Evolutionary conservation across 306 rosid genomes (phyloP).

Genomic region (Fagus crenata): DNA sequence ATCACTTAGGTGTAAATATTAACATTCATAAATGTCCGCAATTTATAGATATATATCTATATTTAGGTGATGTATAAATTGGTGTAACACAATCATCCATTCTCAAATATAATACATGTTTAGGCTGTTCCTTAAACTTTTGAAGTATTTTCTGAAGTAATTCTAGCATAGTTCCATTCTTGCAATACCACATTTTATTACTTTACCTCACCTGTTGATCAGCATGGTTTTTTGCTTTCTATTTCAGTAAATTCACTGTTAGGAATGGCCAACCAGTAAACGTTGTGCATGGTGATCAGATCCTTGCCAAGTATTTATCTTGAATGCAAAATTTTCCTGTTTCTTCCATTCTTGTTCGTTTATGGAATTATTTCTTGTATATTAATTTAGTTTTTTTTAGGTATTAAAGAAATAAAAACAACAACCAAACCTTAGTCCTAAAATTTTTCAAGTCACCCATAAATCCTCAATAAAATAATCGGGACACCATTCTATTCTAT

Average conservation of each 20-base stretch:
- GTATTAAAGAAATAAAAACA: neutral
- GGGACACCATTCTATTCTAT: too few relatives aligned
- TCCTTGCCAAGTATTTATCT: neutral
- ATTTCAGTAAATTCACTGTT: neutral
- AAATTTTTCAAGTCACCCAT: too few relatives aligned
- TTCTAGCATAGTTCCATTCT: neutral
- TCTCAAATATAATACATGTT: neutral
- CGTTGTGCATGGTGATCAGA: neutral
- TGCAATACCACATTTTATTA: neutral
- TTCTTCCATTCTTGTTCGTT: neutral
- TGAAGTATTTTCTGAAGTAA: neutral
- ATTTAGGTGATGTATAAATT: too few relatives aligned
- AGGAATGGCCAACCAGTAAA: neutral
- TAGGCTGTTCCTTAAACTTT: neutral
- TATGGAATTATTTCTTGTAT: neutral
- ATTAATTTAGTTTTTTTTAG: neutral
- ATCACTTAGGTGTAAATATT: too few relatives aligned
- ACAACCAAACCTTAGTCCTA: too few relatives aligned
- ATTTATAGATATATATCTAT: too few relatives aligned
- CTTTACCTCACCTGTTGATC: neutral
- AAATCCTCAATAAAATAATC: too few relatives aligned
- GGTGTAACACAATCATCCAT: too few relatives aligned
- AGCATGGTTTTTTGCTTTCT: neutral
- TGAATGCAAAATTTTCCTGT: neutral
- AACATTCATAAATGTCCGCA: too few relatives aligned